Evolutionary conservation across 805 yeast genomes (phyloP).

Genomic region (Diddensiella santjacobensis): DNA sequence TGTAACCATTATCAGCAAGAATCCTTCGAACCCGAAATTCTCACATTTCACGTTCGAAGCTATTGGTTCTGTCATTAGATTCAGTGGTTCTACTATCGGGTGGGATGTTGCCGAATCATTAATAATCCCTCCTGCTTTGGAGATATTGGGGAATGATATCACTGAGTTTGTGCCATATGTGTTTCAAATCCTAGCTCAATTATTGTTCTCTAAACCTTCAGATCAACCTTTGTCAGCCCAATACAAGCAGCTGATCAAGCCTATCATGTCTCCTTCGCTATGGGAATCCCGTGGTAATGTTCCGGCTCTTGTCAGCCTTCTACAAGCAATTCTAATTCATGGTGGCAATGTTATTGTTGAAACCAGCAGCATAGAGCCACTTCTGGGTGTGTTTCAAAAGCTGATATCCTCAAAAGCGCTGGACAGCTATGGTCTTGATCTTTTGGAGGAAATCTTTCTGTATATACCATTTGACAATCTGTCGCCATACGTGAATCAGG

Average conservation of each 20-base stretch:
- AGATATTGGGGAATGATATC: conserved; percentile 73
- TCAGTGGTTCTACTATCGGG: conserved; percentile 35
- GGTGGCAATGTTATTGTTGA: conserved; percentile 37
- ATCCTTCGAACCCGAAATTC: conserved; percentile 94
- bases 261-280: conserved; percentile 80
- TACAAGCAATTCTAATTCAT: conserved; percentile 60
- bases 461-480: conserved; percentile 50
- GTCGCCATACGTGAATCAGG: conserved; percentile 57
- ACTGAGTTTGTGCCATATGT: conserved; percentile 93
- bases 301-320: conserved; percentile 83
- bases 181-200: conserved; percentile 81
- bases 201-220: conserved; percentile 53
- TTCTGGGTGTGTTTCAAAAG: conserved; percentile 95
- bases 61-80: conserved; percentile 69
- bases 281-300: conserved; percentile 94
- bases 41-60: conserved; percentile 89
- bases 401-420: conserved; percentile 78
- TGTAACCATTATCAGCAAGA: conserved; percentile 65
- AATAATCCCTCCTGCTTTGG: conserved; percentile 64
- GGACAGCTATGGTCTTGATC: conserved; percentile 80
- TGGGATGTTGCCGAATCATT: conserved; percentile 42
- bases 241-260: conserved; percentile 66
- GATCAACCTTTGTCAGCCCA: conserved; percentile 60
- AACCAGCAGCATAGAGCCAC: conserved; percentile 57
- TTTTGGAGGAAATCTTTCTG: conserved; percentile 65